Evolutionary conservation across 2,329 filamentous ascomycete genomes (phyloP).

Genomic region (Xylaria sp.): DNA sequence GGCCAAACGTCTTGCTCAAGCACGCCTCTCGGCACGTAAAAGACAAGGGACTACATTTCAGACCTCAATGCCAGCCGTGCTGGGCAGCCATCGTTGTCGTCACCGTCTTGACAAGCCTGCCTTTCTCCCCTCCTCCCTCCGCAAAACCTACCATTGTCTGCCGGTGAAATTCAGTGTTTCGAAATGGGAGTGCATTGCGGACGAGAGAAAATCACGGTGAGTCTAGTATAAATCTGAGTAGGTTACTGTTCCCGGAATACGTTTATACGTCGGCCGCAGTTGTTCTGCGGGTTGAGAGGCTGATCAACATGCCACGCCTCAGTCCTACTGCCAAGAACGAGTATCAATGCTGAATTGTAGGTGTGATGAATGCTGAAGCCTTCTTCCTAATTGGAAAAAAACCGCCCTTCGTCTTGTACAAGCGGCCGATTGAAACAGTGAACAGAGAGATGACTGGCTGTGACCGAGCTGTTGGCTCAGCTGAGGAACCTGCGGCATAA

Average conservation of each 20-base stretch:
- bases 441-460: conserved; percentile 21
- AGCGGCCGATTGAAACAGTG: conserved; percentile 6
- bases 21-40: conserved; percentile 16
- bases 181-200: neutral
- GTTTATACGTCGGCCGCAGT: neutral
- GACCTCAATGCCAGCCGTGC: conserved; percentile 20
- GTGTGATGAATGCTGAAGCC: conserved; percentile 1
- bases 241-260: neutral
- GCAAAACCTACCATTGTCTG: neutral
- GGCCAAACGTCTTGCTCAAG: conserved; percentile 25
- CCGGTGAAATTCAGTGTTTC: conserved; percentile 2
- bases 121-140: neutral
- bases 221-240: conserved; percentile 3
- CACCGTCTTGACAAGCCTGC: neutral
- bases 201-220: conserved; percentile 6
- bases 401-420: conserved; percentile 22
- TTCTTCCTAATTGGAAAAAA: conserved; percentile 1
- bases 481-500: conserved; percentile 26
- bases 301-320: conserved; percentile 12
- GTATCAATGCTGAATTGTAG: conserved; percentile 1
- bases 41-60: conserved; percentile 7
- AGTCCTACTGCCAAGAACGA: conserved; percentile 7
- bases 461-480: conserved; percentile 23
- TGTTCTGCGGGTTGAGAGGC: neutral
- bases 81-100: conserved; percentile 21